A percentile compares a stretch with the other conserved stretches of the same genome.
phyloP scores from a whole-genome alignment of 805 yeast species.

The Starmerella davenportii region DNA sequence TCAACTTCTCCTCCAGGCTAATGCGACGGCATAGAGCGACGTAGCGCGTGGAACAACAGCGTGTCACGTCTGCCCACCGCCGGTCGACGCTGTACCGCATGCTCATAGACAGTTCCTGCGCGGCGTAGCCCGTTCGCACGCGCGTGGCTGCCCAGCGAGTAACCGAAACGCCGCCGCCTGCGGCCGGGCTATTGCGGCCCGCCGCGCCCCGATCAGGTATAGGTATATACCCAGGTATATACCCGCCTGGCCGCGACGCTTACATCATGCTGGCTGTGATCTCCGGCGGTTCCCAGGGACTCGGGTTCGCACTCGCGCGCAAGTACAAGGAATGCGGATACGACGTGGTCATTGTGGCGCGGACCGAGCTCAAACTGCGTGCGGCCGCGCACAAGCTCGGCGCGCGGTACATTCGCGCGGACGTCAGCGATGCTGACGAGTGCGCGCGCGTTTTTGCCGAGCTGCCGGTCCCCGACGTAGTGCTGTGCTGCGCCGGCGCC shows the following conservation, averaged over 20 bases:
- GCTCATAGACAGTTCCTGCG: no score
- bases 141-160: no score
- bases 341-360: slow-evolving; percentile 54
- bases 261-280: slow-evolving; percentile 39
- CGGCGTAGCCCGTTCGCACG: no score
- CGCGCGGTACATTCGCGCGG: slow-evolving; percentile 37
- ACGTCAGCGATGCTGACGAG: slow-evolving; percentile 38
- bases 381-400: slow-evolving; percentile 32
- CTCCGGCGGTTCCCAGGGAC: slow-evolving; percentile 92
- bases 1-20: no score
- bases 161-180: no score
- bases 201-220: no score
- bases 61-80: no score
- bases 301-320: slow-evolving; percentile 64
- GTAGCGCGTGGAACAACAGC: no score
- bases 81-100: no score
- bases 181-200: no score
- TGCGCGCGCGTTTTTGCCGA: slow-evolving; percentile 31
- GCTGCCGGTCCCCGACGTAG: slow-evolving; percentile 41
- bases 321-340: slow-evolving; percentile 38
- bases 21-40: no score
- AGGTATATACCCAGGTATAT: no score
- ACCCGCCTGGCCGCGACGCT: not conserved
- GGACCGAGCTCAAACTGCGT: slow-evolving; percentile 45
- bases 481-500: slow-evolving; percentile 77